Base-by-base conservation (phyloP, 1,284 basidiomycete species). In the Boletus holoroseus region DNA sequence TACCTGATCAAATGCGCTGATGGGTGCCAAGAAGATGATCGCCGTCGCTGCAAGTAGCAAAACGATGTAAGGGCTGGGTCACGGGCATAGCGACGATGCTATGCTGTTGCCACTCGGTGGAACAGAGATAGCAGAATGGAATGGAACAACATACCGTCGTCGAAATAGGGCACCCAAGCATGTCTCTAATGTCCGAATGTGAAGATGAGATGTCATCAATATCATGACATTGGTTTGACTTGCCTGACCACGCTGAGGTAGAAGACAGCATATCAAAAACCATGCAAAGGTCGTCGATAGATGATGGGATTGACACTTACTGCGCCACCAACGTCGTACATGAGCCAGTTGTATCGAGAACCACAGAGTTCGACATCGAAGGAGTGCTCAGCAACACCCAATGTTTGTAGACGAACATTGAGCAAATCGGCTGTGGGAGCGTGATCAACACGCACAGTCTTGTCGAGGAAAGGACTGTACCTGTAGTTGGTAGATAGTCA, bases 1-100 rank as follows among this genome's bases (percentile, higher is more conserved):
- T 59, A 81, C 85, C 78, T 88, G 86, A 72, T 90, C 87, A 62
- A 86, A 90, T 37, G 88, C 87, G 60, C 85, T 87, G 58, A 90
- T 84, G 32, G 87, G 88, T 46, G 86, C 87, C 47, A 86, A 69
- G 63, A 86, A 87, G 62, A 87, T 85, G 61, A 86, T 81, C 20
- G 83, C 84, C 44, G 81, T 83, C 7, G 84, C 82, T 85, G 60
- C 47, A 50, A 51, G 50, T 15, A 41, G 30, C 1, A 44, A 44
- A 48, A 55, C 27, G 7, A 16, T 26, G 45, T 57, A 38, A 63
- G 55, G 15, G 13, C 24, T 47, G 48, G 40, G 51, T 55, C 32
- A 54, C 12, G 43, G 47, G 51, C 12, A 44, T 44, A 35, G 44
- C 49, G 15, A 54, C 41, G 7, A 51, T 47, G 54, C 54, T 56